Evolutionary conservation across 2,329 filamentous ascomycete species (phyloP), one percentile per base, ranked within the genome.

Genomic region (Colletotrichum chrysophilum): DNA sequence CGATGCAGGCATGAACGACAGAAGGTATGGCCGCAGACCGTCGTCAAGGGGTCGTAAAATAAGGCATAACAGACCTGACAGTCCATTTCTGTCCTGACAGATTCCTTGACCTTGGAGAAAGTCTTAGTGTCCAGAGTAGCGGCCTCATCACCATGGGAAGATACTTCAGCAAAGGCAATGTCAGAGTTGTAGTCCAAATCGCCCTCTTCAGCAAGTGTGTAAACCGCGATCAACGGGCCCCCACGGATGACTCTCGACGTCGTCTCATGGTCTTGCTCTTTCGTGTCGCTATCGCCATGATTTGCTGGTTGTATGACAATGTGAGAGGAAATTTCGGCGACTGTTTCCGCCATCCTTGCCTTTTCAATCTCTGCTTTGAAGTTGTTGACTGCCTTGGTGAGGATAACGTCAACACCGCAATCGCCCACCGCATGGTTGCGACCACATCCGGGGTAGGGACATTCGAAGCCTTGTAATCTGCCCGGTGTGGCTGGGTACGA

Each of bases 31-130:
- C 96, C 96, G 80, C 96, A 98, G 2, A 91, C 89, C 0, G 95
- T 97, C 1, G 96, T 98, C 67, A 96, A 87, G 0, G 96, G 95
- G 76, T 98, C 94, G 76, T 95, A 87, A 82, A 96, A 94, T 26
- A 97, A 84, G 55, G 92, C 91, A 83, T 96, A 97, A 84, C 96
- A 98, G 74, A 98, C 92, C 80, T 97, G 95, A 79, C 96, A 98
- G 80, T 98, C 95, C 80, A 97, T 87, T 81, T 98, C 95, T 18
- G 88, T 87, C 76, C 93, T 91, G 4, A 91, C 88, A 2, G 88
- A 86, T 30, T 93, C 90, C 79, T 92, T 91, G 16, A 97, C 81
- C 38, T 87, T 88, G 30, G 88, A 85, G 32, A 96, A 80, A 3
- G 81, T 79, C 36, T 79, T 81, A 5, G 82, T 79, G 12, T 83